Base-by-base conservation (phyloP, 768 basidiomycete species). In the Daedaleopsis nitida region DNA sequence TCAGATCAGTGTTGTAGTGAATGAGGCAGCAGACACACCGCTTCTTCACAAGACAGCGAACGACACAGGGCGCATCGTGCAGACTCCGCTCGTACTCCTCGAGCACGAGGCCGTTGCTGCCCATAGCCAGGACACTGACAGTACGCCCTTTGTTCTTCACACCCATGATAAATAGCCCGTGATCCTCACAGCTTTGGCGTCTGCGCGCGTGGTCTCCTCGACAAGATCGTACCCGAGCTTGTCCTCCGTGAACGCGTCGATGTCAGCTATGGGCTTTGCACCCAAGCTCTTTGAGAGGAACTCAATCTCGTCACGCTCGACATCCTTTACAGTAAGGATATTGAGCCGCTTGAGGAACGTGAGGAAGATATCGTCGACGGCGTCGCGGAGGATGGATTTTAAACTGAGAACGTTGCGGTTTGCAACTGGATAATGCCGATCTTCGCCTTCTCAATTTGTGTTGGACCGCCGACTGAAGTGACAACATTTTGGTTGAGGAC, bases 331-430 rank as follows among this genome's bases (percentile, higher is more conserved):
- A 59, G 90, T 95, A 45, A 98, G 83, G 71, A 99, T 99, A 72
- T 94, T 95, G 61, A 99, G 86, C 63, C 94, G 91, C 72, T 97
- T 94, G 66, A 99, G 87, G 85, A 98, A 98, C 73, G 92, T 95
- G 63, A 99, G 89, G 8, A 97, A 94, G 21, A 94, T 89, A 62
- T 98, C 97, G 73, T 96, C 97, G 58, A 98, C 96, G n/a, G 96
- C 97, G 70, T 99, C 97, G 55, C 97, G 93, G 45, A 99, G 85
- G 72, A 99, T 99, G 47, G 97, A 98, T 75, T 99, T 99, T 82
- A 98, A 97, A 71, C 98, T 97, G 52, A 99, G 87, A 53, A 98
- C 97, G 69, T 98, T 99, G 83, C 97, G 98, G 67, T 96, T 96
- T n/a, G 95, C 89, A 99, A 99, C 75, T 99, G 97, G 65, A 98